These are phyloP conservation scores for Pichia sp. DNA, from an alignment of 1,139 yeast genomes.

Conservation along the genomic window DNA sequence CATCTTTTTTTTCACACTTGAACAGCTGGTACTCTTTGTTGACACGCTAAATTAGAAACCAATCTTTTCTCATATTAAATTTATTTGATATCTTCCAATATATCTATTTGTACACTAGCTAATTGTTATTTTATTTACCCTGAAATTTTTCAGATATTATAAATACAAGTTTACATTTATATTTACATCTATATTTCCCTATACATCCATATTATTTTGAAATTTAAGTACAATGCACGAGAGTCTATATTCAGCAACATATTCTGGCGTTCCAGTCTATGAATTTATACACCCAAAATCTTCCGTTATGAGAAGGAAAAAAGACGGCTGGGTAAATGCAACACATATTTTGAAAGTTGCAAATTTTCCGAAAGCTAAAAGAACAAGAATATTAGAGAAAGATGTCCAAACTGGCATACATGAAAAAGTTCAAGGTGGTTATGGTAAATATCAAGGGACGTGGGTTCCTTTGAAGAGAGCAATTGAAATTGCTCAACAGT, in stretches of 20 bases:
- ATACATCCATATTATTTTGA: background rate
- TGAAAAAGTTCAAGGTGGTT: constrained; percentile 95
- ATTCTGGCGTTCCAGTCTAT: constrained; percentile 83
- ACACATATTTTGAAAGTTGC: constrained; percentile 94
- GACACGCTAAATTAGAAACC: background rate
- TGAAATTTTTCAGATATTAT: background rate
- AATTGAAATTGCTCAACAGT: constrained; percentile 52
- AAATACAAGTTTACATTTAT: background rate
- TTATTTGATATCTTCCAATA: background rate
- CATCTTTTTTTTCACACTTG: background rate
- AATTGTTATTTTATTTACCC: background rate
- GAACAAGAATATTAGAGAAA: constrained; percentile 85
- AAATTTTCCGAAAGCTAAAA: constrained; percentile 86
- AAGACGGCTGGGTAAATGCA: constrained; percentile 96
- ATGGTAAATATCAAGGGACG: constrained; percentile 95
- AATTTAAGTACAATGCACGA: no score
- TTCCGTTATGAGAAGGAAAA: constrained; percentile 87
- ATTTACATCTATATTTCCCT: background rate
- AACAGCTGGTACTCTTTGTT: background rate
- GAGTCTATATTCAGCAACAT: constrained; percentile 67
- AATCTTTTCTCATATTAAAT: background rate
- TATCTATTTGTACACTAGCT: background rate
- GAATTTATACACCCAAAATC: constrained; percentile 77
- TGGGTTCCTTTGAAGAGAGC: constrained; percentile 84
- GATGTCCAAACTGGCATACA: constrained; percentile 84